Conservation (phyloP, 1,139 yeast genomes). For the Candida pseudocylindracea region DNA sequence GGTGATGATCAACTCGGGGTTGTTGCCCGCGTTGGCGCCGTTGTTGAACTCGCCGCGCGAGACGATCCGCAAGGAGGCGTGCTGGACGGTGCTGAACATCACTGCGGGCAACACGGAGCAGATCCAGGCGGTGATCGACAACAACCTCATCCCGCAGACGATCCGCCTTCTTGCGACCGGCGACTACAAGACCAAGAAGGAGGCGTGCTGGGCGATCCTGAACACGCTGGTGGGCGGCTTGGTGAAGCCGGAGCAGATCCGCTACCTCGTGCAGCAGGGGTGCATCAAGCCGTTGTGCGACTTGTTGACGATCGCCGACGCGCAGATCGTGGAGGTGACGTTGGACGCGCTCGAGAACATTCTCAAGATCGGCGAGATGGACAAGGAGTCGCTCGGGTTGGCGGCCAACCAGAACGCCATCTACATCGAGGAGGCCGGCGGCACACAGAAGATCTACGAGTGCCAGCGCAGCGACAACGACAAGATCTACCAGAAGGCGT, state of each 20-base stretch:
- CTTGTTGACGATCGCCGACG: constrained; percentile 67
- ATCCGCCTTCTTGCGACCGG: constrained; percentile 63
- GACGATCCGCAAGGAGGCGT: constrained; percentile 86
- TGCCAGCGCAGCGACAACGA: constrained; percentile 87
- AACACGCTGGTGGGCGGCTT: constrained; percentile 95
- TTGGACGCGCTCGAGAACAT: constrained; percentile 90
- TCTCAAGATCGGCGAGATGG: constrained; percentile 83
- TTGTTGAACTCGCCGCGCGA: constrained; percentile 73
- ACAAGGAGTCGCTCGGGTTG: constrained; percentile 54
- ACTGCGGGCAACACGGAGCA: constrained; percentile 94
- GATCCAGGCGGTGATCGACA: constrained; percentile 90
- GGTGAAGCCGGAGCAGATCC: constrained; percentile 78
- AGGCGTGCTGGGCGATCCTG: constrained; percentile 98
- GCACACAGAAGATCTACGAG: constrained; percentile 88
- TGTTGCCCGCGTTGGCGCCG: constrained; percentile 64
- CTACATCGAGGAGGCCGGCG: constrained; percentile 93
- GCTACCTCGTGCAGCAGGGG: constrained; percentile 83
- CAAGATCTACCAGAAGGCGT: constrained; percentile 82
- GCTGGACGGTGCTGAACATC: constrained; percentile 96
- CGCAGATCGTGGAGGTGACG: constrained; percentile 84
- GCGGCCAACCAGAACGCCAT: constrained; percentile 70
- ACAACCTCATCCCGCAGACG: constrained; percentile 83
- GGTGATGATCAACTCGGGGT: constrained; percentile 84
- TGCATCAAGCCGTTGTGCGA: constrained; percentile 97
- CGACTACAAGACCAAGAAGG: constrained; percentile 90